A percentile compares a stretch with the other conserved stretches of the same genome.
Evolutionary conservation across 208 protist species (phyloP).

Genomic region (Trypanosoma grayi): DNA sequence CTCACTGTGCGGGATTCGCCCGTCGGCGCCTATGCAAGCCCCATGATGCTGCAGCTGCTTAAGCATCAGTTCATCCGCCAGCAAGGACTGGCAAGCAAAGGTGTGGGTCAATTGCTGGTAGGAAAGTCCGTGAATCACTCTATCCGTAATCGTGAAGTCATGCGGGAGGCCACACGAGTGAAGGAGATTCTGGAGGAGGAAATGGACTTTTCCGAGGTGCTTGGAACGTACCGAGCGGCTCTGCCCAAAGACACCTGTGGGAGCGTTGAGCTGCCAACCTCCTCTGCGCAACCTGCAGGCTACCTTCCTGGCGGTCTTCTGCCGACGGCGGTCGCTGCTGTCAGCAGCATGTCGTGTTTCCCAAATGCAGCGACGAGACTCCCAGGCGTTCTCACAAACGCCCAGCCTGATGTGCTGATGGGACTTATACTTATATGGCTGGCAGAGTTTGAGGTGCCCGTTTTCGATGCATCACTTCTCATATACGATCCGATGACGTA

Average conservation of each 20-base stretch:
- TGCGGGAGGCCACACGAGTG: slow-evolving; percentile 60
- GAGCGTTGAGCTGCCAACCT: slow-evolving; percentile 43
- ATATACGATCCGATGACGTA: slow-evolving; percentile 71
- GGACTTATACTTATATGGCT: slow-evolving; percentile 72
- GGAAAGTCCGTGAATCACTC: slow-evolving; percentile 56
- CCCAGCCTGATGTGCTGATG: slow-evolving; percentile 69
- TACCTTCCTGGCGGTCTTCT: slow-evolving; percentile 67
- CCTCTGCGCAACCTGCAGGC: slow-evolving; percentile 60
- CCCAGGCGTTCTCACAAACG: slow-evolving; percentile 58
- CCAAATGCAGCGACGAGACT: slow-evolving; percentile 62
- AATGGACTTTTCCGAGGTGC: slow-evolving; percentile 46
- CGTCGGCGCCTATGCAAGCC: slow-evolving; percentile 66
- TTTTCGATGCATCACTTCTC: slow-evolving; percentile 65
- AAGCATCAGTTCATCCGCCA: slow-evolving; percentile 78
- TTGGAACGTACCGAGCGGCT: slow-evolving; percentile 60
- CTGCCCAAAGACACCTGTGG: slow-evolving; percentile 31
- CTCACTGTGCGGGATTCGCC: slow-evolving; percentile 65
- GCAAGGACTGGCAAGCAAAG: slow-evolving; percentile 55
- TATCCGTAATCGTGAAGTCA: slow-evolving; percentile 58
- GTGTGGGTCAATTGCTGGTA: slow-evolving; percentile 51
- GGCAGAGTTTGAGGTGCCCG: slow-evolving; percentile 53
- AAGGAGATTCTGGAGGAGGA: slow-evolving; percentile 54
- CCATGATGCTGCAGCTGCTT: slow-evolving; percentile 78
- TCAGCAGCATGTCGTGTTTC: slow-evolving; percentile 41
- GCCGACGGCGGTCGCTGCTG: slow-evolving; percentile 32